Base-by-base conservation (phyloP, 169 alveolate genomes). In the Plasmodium gaboni region DNA sequence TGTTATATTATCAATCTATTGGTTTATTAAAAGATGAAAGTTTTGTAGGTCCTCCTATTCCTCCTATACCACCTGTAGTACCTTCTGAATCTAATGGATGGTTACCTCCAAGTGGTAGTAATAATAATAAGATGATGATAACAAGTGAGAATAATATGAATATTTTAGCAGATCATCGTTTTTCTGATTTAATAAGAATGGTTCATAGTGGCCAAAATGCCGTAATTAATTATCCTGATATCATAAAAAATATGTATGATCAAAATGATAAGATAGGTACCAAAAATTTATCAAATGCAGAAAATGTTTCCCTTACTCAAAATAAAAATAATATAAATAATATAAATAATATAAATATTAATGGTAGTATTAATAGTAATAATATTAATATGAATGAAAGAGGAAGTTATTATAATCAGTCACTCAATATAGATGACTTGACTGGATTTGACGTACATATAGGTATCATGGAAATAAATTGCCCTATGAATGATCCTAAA, bases 1-100 rank as follows among this genome's bases (percentile, higher is more conserved):
- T 97, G 38, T 92, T 95, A n/a, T 95, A 95, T 83, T 83, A 83
- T 59, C 86, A 71, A 55, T 38, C 85, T n/a, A 55, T 83, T 83
- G 91, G 91, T 22, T 68, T 83, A 24, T 10, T 83, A 57, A 68
- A 76, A 32, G 89, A 83, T 48, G 85, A 83, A 1, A 83, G 57
- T 38, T 83, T 55, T 83, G 6, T 24, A 7, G 24, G 91, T 38
- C 91, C 91, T 42, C 91, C 91, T 9, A 44, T 83, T 55, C 91
- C 91, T 32, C 91, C 91, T 50, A 42, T 69, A 48, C 91, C 91
- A 12, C 91, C 91, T 28, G 24, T 83, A 28, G 78, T 83, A 3
- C 85, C 91, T 10, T 83, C 91, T 50, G 85, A 83, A 83, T 15
- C n/a, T 13, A 63, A 59, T 48, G 91, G 91, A 0, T 83, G 91